phyloP scores from a whole-genome alignment of 2,329 filamentous ascomycete species.

The Moelleriella libera region DNA sequence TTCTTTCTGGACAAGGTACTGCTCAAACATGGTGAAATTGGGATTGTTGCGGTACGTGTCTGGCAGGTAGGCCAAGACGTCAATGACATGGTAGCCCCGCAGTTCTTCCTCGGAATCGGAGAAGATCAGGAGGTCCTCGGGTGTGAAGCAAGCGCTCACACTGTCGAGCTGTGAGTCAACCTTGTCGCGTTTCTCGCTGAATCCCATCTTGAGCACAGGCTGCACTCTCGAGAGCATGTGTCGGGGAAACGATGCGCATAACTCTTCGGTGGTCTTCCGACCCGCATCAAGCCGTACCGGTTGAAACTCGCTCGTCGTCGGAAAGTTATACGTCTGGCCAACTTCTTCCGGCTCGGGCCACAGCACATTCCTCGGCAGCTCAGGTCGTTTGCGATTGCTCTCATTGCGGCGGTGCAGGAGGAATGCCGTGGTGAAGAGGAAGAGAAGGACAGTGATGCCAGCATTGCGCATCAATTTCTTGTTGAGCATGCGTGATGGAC shows the following conservation, averaged over 20 bases:
- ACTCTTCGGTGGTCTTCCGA: constrained; percentile 11
- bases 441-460: too few relatives aligned
- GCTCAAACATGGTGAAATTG: constrained; percentile 21
- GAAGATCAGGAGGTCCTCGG: constrained; percentile 28
- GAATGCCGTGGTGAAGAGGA: too few relatives aligned
- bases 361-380: neutral
- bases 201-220: constrained; percentile 18
- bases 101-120: constrained; percentile 34
- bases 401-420: too few relatives aligned
- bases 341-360: neutral
- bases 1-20: constrained; percentile 25
- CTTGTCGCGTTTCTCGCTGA: constrained; percentile 9
- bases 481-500: too few relatives aligned
- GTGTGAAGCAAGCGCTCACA: constrained; percentile 33
- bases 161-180: constrained; percentile 31
- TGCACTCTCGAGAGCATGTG: constrained; percentile 16
- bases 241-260: constrained; percentile 17
- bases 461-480: too few relatives aligned
- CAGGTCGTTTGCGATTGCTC: neutral
- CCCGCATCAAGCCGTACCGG: constrained; percentile 12
- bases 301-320: constrained; percentile 14
- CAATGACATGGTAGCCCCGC: constrained; percentile 24
- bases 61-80: constrained; percentile 19
- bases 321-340: constrained; percentile 12
- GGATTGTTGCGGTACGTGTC: constrained; percentile 17